Evolutionary conservation across 1,139 yeast species (phyloP).

Genomic region (Kluyveromyces sp.): DNA sequence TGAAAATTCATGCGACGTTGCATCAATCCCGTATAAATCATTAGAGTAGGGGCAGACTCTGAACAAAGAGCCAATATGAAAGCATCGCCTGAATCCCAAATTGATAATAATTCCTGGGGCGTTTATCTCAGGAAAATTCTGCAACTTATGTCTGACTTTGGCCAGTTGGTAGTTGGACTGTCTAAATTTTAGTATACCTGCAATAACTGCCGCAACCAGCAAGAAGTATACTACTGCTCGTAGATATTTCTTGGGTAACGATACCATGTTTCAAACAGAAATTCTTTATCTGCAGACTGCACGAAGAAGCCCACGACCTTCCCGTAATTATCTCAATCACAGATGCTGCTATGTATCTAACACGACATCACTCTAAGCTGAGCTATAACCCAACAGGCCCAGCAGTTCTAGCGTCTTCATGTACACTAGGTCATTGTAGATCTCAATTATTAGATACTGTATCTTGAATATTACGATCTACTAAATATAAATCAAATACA

Average conservation of each 20-base stretch:
- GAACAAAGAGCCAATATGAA: slow-evolving; percentile 15
- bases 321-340: too few relatives aligned
- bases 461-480: too few relatives aligned
- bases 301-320: too few relatives aligned
- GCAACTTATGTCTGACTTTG: not conserved
- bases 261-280: not conserved
- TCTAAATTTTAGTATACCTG: not conserved
- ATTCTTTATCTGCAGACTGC: not conserved
- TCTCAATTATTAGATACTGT: too few relatives aligned
- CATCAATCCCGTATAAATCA: not conserved
- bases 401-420: too few relatives aligned
- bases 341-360: too few relatives aligned
- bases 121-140: not conserved
- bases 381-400: too few relatives aligned
- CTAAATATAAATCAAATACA: too few relatives aligned
- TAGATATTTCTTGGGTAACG: slow-evolving; percentile 7
- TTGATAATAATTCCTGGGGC: slow-evolving; percentile 10
- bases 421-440: too few relatives aligned
- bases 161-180: not conserved
- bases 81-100: slow-evolving; percentile 19
- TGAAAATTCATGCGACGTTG: not conserved
- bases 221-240: slow-evolving; percentile 1
- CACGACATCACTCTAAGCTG: too few relatives aligned
- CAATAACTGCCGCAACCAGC: not conserved
- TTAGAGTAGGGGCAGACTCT: slow-evolving; percentile 11